A percentile compares a stretch with the other conserved stretches of the same genome.
phyloP scores from a whole-genome alignment of 306 rosid genomes.

The Quercus glauca region DNA sequence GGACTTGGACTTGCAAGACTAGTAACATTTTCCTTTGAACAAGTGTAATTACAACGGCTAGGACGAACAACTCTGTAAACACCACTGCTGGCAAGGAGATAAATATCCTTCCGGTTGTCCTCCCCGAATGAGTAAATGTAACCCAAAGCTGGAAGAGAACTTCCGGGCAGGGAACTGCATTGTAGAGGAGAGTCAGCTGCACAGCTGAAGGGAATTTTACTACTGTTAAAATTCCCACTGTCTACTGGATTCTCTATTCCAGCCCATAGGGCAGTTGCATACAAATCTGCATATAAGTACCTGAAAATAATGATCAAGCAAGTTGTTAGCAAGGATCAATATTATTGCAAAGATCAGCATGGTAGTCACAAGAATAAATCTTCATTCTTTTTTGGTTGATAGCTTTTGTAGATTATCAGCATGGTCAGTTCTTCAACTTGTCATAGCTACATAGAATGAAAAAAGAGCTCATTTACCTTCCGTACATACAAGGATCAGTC shows the following conservation, averaged over 20 bases:
- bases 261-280: constrained; percentile 76
- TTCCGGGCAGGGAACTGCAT: constrained; percentile 52
- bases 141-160: constrained; percentile 56
- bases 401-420: not conserved
- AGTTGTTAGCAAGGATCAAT: constrained; percentile 7
- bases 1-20: constrained; percentile 29
- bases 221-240: constrained; percentile 72
- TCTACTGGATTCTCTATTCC: constrained; percentile 59
- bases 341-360: not conserved
- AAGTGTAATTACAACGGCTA: constrained; percentile 67
- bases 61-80: constrained; percentile 78
- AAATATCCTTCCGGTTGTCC: constrained; percentile 74
- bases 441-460: not conserved
- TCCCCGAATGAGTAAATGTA: constrained; percentile 75
- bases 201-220: constrained; percentile 62
- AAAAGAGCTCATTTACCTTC: constrained; percentile 51
- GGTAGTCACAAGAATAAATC: not conserved
- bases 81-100: constrained; percentile 60
- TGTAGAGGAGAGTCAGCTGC: constrained; percentile 60
- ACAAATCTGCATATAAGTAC: constrained; percentile 79
- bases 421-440: not conserved
- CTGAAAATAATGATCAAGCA: constrained; percentile 34
- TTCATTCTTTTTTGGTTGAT: not conserved
- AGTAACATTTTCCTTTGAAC: constrained; percentile 63
- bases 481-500: constrained; percentile 91